Evolutionary conservation across 148 eudicot genomes (phyloP), one percentile per base, ranked within the genome.

Genomic region (Vaccinium darrowii): DNA sequence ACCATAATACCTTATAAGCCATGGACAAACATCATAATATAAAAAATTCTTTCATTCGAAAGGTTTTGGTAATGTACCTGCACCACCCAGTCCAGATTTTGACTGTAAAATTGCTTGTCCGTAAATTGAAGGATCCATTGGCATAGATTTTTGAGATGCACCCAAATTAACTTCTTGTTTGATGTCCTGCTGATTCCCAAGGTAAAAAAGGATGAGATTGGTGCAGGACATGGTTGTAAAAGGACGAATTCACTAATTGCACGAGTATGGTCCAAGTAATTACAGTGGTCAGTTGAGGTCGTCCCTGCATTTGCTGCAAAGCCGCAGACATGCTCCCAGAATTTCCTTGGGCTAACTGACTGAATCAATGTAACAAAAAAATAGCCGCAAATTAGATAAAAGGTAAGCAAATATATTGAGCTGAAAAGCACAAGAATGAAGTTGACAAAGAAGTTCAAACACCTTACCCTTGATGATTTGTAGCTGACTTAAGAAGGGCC

Each of bases 21-120:
- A 49, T 25, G 21, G 7, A 50, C 51, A 8, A 43, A 13, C 9
- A 2, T 47, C n/a, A 52, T 82, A 12, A 47, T 78, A 18, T 25
- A 56, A 27, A 13, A 5, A 43, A 5, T 47, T 11, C 51, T 36
- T 12, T 23, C 71, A 69, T 74, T 79, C 43, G 0, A 39, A 53
- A 82, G 82, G 47, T 9, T 72, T 14, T 43, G n/a, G 18, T 57
- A 36, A 43, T 79, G 85, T 81, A 95, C 98, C 98, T 85, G 95
- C 92, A 93, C 93, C 89, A 78, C 96, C 93, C 73, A 95, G 86
- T 78, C 99, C 99, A 80, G 99, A 90, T 84, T 95, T 97, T 36
- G 98, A 95, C 82, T 97, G 99, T 87, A 97, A 91, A 88, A 95
- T 92, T 16, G 98, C 93, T 88, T 95, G 99, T 75, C 99, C 98